A percentile compares a stretch with the other conserved stretches of the same genome.
Conservation (phyloP, 2,329 filamentous ascomycete species). For the Sporothrix pallida region DNA sequence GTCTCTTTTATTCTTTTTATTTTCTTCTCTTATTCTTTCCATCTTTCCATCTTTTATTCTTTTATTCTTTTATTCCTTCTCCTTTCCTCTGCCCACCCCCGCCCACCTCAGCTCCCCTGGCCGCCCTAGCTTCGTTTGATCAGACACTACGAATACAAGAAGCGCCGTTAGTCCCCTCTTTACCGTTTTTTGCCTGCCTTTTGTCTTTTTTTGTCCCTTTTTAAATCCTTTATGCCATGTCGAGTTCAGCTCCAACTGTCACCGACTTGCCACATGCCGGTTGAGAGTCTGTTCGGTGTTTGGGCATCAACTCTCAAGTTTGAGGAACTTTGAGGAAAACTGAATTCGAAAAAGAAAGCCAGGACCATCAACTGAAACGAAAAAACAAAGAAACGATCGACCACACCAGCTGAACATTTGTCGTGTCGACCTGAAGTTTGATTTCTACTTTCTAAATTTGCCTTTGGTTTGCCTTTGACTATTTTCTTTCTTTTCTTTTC, state of each 20-base stretch:
- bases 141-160: slow-evolving; percentile 30
- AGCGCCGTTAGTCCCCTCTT: slow-evolving; percentile 31
- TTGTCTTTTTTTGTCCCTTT: background rate
- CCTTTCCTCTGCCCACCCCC: background rate
- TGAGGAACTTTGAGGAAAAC: background rate
- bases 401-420: slow-evolving; percentile 12
- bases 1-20: background rate
- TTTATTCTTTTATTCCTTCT: background rate
- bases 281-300: background rate
- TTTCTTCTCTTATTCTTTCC: background rate
- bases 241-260: slow-evolving; percentile 32
- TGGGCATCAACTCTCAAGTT: background rate
- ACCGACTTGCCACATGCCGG: slow-evolving; percentile 23
- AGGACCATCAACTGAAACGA: background rate
- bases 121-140: slow-evolving; percentile 19
- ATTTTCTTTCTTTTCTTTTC: background rate
- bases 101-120: background rate
- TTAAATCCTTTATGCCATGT: slow-evolving; percentile 9
- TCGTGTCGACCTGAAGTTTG: background rate
- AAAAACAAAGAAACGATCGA: slow-evolving; percentile 16
- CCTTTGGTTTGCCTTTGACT: background rate
- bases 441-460: background rate
- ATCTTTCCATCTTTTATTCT: background rate
- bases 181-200: background rate
- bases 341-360: background rate